Base-by-base conservation (phyloP, 768 basidiomycete species). In the Cystobasidium onofrii region DNA sequence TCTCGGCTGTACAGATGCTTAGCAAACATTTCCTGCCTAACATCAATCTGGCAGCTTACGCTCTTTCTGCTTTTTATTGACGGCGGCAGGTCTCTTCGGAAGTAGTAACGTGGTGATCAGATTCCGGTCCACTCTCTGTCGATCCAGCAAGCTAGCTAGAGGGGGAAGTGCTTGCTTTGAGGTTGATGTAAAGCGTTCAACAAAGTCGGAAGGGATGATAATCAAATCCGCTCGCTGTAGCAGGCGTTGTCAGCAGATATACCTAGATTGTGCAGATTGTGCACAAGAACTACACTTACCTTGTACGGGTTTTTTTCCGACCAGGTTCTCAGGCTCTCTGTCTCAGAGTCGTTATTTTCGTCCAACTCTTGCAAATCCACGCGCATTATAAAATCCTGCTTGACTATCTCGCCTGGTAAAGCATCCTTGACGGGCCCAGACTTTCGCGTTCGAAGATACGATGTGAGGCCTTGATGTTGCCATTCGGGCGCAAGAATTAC, bases 221-320 rank as follows among this genome's bases (percentile, higher is more conserved):
- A 71, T 61, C 3, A 71, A 36, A 17, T 71, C 69, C 33, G 69
- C 69, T 34, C 43, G 4, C 69, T 71, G 55, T 39, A n/a, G 7
- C 43, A 36, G 25, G 9, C 43, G 17, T 1, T 27, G 17, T 27
- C 13, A 23, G 41, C 27, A 4, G 52, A 52, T n/a, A n/a, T n/a
- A n/a, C n/a, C n/a, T n/a, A n/a, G n/a, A n/a, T n/a, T n/a, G n/a
- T n/a, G n/a, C n/a, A n/a, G n/a, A n/a, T n/a, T n/a, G n/a, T n/a
- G n/a, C n/a, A n/a, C n/a, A n/a, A n/a, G n/a, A n/a, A n/a, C 57
- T 29, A n/a, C 39, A 46, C 64, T 4, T 27, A 70, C 69, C 34
- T 71, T 71, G 54, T 71, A 71, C 6, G 69, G 69, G 39, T 60
- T 71, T 54, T 71, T 71, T 25, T 71, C 54, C 12, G 69, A 31